Base-by-base conservation (phyloP, 176 grass and related monocot genomes). In the Avena sativa region DNA sequence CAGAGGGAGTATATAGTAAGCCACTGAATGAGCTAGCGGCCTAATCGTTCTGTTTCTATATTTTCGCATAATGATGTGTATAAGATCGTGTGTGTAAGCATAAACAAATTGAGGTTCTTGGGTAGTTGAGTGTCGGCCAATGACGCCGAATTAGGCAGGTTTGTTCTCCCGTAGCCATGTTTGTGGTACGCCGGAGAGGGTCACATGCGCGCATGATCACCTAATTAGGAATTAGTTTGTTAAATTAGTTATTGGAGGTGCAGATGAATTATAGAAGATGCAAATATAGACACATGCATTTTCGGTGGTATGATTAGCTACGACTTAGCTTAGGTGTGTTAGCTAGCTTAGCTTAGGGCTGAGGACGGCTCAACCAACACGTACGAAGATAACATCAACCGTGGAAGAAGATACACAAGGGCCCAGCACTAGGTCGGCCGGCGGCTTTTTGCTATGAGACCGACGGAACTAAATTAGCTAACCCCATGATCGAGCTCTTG, bases 101-200 rank as follows among this genome's bases (percentile, higher is more conserved):
- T 71, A 2, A 71, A n/a, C 40, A 72, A 72, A 46, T 12, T 46
- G 9, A 6, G 11, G 43, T 25, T 47, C 21, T 75, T 32, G 1
- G 32, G 63, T 66, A 30, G 63, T 16, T 52, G 72, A 75, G 47
- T 75, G 44, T 53, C 30, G 60, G 72, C 72, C 64, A 85, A 63
- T 26, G 67, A 53, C 14, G 52, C 66, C 78, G 68, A 85, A 73
- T 44, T 19, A 17, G 58, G 56, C 28, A 26, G 53, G 74, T 38
- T 36, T 34, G 23, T 79, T 79, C 36, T 84, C 64, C 87, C 6
- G 6, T 5, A 44, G 43, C 43, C 43, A 44, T 50, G 53, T 55
- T 13, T 2, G 40, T 52, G 61, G 5, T 64, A 16, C 19, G 52
- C 71, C 2, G 7, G 7, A 40, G 32, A 7, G 65, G 12, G 51